phyloP scores from a whole-genome alignment of 2,329 filamentous ascomycete species.

The Aspergillus flavus region DNA sequence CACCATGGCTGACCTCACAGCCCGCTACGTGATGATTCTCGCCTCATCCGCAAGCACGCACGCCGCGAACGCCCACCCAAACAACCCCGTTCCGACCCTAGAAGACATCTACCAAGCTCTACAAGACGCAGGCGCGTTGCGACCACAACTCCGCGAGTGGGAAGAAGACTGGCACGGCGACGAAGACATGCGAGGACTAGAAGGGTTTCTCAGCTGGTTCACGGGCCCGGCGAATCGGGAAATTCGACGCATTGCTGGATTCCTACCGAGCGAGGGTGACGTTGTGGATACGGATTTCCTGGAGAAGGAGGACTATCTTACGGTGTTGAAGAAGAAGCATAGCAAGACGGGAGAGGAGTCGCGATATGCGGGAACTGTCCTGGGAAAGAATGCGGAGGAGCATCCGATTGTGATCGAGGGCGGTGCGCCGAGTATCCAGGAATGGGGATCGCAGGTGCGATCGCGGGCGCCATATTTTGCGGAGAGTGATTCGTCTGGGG shows the following conservation, averaged over 20 bases:
- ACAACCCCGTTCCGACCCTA: constrained; percentile 65
- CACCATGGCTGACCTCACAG: constrained; percentile 82
- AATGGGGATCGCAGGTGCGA: constrained; percentile 58
- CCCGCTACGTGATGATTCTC: constrained; percentile 75
- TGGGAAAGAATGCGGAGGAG: constrained; percentile 73
- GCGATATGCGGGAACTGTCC: constrained; percentile 79
- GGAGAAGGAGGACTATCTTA: constrained; percentile 71
- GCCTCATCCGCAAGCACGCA: constrained; percentile 72
- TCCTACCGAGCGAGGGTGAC: constrained; percentile 61
- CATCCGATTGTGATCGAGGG: constrained; percentile 78
- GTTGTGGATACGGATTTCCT: constrained; percentile 53
- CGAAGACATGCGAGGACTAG: constrained; percentile 78
- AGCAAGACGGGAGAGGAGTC: constrained; percentile 86
- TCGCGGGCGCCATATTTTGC: constrained; percentile 32
- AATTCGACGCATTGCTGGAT: constrained; percentile 77
- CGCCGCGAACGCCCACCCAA: constrained; percentile 67
- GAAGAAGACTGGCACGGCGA: constrained; percentile 70
- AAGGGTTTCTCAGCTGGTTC: constrained; percentile 79
- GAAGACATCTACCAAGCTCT: constrained; percentile 85
- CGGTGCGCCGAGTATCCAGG: constrained; percentile 67
- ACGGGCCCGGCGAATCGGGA: constrained; percentile 73
- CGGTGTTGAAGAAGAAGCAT: constrained; percentile 86
- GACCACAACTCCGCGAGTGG: constrained; percentile 66
- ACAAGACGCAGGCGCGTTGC: constrained; percentile 75
- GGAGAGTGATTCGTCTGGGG: constrained; percentile 38